Base-by-base conservation (phyloP, 2,329 filamentous ascomycete genomes). In the Diaporthe capsici region DNA sequence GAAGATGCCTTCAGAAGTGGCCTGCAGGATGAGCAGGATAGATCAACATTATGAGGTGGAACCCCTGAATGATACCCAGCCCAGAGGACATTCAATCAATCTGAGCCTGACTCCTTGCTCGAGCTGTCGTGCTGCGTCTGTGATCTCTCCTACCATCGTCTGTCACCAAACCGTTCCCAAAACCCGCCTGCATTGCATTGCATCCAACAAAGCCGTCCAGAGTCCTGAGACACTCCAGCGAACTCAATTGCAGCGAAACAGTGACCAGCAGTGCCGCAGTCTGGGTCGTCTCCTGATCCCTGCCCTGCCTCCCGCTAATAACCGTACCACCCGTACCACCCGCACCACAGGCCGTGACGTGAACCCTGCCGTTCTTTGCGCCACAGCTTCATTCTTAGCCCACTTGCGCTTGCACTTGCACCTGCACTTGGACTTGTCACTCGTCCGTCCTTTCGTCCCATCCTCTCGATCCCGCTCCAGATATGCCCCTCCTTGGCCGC, bases 301-400 rank as follows among this genome's bases (percentile, higher is more conserved):
- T 67, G 61, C 61, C 39, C 61, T 67, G 60, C 61, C 42, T 53
- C 65, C 47, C 47, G 65, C 65, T 68, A 68, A 39, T 51, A 67
- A 47, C 47, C 47, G 49, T 68, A 53, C 61, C 61, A 65, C 61
- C 37, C 25, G 28, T 8, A 49, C 25, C 34, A 6, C 6, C 15
- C 6, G 17, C 3, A 9, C 28, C 70, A 44, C 42, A 39, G 70
- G 70, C 34, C 47, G 58, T 73, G 71, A 51, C 58, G 31, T 55
- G 71, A 55, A 73, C 71, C 71, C 71, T 73, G 71, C 47, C 42
- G 13, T 55, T 28, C 44, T 60, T 63, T 73, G 70, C 70, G 70
- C 70, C 55, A 60, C 71, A 73, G 55, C 71, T 73, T 73, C 71
- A 53, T 47, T 57, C 71, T 73, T 70, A 42, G 65, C 65, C 49